phyloP scores from a whole-genome alignment of 169 alveolate species.

The Plasmodium falciparum region DNA sequence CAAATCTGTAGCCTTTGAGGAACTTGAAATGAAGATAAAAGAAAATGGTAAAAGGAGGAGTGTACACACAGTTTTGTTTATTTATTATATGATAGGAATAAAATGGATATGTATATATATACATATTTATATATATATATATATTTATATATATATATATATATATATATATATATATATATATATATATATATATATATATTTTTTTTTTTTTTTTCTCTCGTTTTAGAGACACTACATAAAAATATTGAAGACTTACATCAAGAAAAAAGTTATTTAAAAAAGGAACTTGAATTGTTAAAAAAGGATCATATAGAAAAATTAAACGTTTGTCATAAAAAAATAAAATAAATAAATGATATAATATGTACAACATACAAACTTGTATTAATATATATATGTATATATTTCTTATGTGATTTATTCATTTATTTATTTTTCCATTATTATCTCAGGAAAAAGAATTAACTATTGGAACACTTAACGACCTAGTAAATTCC shows the following conservation, averaged over 20 bases:
- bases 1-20: conserved; percentile 65
- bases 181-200: not conserved
- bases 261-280: conserved; percentile 6
- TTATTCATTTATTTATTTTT: not conserved
- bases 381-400: not conserved
- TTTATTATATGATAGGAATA: not conserved
- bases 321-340: conserved; percentile 16
- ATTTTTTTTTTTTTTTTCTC: not conserved
- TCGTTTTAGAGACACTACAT: conserved; percentile 45
- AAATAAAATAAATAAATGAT: no score
- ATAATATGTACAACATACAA: no score
- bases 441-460: conserved; percentile 7
- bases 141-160: not conserved
- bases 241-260: conserved; percentile 58
- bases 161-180: not conserved
- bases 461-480: conserved; percentile 31
- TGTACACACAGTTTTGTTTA: not conserved
- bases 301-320: conserved; percentile 29
- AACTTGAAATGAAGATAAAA: conserved; percentile 68
- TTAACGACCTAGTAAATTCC: conserved; percentile 26
- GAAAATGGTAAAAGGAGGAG: conserved; percentile 48
- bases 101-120: not conserved
- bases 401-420: not conserved
- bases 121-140: not conserved
- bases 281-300: conserved; percentile 17